Conservation (phyloP, 805 yeast species). For the Candida ortonii region DNA sequence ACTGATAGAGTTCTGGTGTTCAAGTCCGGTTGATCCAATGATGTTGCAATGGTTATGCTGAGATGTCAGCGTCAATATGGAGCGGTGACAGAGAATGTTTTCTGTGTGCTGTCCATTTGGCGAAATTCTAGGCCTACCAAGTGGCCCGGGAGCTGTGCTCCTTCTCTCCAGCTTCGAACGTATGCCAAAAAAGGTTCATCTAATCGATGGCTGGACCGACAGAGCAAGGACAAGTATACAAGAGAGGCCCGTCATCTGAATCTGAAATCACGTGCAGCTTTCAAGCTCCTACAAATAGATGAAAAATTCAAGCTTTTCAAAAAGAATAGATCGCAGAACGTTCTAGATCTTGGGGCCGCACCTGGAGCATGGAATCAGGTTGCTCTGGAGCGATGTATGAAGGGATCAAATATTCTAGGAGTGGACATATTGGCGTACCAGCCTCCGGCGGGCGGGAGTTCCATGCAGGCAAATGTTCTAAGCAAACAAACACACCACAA, state of each 20-base stretch:
- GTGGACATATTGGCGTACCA: conserved; percentile 75
- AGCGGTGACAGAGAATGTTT: no score
- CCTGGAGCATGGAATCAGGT: conserved; percentile 97
- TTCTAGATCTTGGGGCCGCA: conserved; percentile 88
- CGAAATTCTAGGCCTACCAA: no score
- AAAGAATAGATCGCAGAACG: conserved; percentile 27
- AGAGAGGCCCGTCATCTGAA: conserved; percentile 62
- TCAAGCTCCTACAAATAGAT: conserved; percentile 75
- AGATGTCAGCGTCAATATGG: no score
- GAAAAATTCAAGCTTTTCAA: conserved; percentile 56
- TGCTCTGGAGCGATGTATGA: conserved; percentile 51
- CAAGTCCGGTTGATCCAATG: no score
- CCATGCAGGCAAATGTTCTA: conserved; percentile 86
- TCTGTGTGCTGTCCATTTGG: no score
- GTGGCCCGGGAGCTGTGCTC: no score
- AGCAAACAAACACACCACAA: conserved; percentile 58
- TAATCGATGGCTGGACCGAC: conserved; percentile 72
- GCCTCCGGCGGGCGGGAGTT: conserved; percentile 78
- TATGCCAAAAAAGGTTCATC: conserved; percentile 46
- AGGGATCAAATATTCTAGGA: conserved; percentile 63
- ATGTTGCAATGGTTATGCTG: no score
- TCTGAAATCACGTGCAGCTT: conserved; percentile 85
- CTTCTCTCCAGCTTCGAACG: conserved; percentile 1
- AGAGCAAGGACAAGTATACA: conserved; percentile 60
- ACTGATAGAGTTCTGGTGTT: no score